Percentiles rank a stretch among this genome's conserved stretches.
These are phyloP conservation scores for Scedosporium aurantiacum DNA, from an alignment of 2,329 filamentous ascomycete species.

Conservation along the genomic window DNA sequence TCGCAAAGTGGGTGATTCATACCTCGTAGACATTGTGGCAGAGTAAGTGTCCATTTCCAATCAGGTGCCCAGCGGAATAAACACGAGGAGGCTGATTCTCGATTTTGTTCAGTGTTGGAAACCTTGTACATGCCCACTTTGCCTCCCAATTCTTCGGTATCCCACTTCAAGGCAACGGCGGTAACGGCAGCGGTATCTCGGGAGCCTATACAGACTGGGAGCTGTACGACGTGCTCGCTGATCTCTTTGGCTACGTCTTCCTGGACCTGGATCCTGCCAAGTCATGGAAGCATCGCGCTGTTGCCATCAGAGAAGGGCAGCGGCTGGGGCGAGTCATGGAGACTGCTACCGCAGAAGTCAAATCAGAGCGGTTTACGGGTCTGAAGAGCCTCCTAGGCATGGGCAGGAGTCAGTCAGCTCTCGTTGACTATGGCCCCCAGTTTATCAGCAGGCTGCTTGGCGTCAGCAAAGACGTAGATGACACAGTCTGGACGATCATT, in stretches of 20 bases:
- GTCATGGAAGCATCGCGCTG: constrained; percentile 25
- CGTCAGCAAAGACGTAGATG: constrained; percentile 37
- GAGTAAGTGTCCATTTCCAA: constrained; percentile 9
- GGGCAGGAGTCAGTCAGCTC: constrained; percentile 10
- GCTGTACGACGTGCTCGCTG: constrained; percentile 31
- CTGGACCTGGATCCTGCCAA: constrained; percentile 33
- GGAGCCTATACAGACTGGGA: constrained; percentile 25
- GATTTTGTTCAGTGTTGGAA: constrained; percentile 24
- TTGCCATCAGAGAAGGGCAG: constrained; percentile 33
- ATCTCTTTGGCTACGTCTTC: constrained; percentile 43
- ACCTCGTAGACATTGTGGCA: constrained; percentile 19
- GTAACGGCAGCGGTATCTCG: background rate
- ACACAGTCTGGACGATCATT: constrained; percentile 46
- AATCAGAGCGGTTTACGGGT: background rate
- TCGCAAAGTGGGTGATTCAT: constrained; percentile 17
- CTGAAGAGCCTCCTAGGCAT: background rate
- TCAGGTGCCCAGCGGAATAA: background rate
- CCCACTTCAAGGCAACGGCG: constrained; percentile 21
- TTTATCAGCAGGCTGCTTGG: constrained; percentile 46
- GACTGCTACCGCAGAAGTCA: constrained; percentile 26
- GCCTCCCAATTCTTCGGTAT: constrained; percentile 39
- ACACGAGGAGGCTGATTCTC: background rate
- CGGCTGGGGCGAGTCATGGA: constrained; percentile 36
- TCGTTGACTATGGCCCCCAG: constrained; percentile 47
- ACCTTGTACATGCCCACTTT: constrained; percentile 40